Evolutionary conservation across 352 stramenopile species (phyloP).

Genomic region (Pythium phragmiticola): DNA sequence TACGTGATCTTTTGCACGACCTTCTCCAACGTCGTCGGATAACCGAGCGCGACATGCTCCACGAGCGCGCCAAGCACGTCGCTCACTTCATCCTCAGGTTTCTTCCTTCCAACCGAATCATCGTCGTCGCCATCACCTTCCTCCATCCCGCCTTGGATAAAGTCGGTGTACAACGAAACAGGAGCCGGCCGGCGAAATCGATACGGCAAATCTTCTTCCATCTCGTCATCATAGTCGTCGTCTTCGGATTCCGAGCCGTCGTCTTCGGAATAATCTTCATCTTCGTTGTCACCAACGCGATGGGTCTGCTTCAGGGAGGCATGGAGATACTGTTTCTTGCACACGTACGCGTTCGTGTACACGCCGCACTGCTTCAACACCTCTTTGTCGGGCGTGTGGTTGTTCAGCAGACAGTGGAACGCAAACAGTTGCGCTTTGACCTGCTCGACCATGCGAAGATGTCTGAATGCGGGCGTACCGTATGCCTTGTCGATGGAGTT

Average conservation of each 20-base stretch:
- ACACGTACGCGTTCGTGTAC: slow-evolving; percentile 78
- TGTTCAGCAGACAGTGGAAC: slow-evolving; percentile 87
- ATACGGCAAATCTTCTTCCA: slow-evolving; percentile 50
- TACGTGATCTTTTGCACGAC: slow-evolving; percentile 42
- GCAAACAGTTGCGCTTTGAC: slow-evolving; percentile 87
- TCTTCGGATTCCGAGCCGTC: slow-evolving; percentile 64
- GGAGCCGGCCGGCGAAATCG: slow-evolving; percentile 30
- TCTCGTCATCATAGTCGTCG: slow-evolving; percentile 63
- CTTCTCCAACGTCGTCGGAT: slow-evolving; percentile 47
- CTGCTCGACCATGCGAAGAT: slow-evolving; percentile 81
- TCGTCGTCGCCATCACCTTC: slow-evolving; percentile 43
- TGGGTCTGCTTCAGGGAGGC: slow-evolving; percentile 39
- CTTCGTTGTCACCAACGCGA: slow-evolving; percentile 51
- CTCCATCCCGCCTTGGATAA: slow-evolving; percentile 47
- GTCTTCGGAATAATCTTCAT: slow-evolving; percentile 67
- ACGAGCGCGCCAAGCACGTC: slow-evolving; percentile 76
- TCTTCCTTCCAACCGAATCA: slow-evolving; percentile 51
- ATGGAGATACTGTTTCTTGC: slow-evolving; percentile 63
- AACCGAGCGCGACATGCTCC: slow-evolving; percentile 81
- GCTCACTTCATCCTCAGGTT: slow-evolving; percentile 63
- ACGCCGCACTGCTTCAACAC: slow-evolving; percentile 87
- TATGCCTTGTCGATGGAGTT: slow-evolving; percentile 67
- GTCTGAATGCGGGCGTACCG: slow-evolving; percentile 59
- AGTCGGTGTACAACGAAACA: slow-evolving; percentile 54
- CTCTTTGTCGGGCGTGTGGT: slow-evolving; percentile 81